Percentiles rank a stretch among this genome's conserved stretches.
Conservation (phyloP, 345 rosid genomes). For the Erucastrum elatum region DNA sequence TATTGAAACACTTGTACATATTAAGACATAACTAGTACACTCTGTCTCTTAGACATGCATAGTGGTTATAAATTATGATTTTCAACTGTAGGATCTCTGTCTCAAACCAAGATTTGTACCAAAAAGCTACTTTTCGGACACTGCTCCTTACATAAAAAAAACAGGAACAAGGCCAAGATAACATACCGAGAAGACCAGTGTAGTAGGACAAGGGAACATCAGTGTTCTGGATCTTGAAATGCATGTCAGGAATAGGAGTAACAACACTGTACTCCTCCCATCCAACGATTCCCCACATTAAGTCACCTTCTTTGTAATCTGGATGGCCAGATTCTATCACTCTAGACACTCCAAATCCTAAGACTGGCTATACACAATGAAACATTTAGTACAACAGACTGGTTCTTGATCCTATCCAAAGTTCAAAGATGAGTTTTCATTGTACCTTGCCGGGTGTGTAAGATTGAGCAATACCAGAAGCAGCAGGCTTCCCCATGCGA, state of each 20-base stretch:
- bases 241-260: slow-evolving; percentile 29
- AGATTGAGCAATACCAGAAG: slow-evolving; percentile 29
- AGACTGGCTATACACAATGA: slow-evolving; percentile 14
- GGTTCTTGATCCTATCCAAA: neutral
- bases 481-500: slow-evolving; percentile 41
- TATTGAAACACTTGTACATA: no score
- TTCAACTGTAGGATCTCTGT: neutral
- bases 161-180: neutral
- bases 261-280: slow-evolving; percentile 70
- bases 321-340: slow-evolving; percentile 58
- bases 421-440: neutral
- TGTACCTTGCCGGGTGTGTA: slow-evolving; percentile 32
- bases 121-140: neutral
- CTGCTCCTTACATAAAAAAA: neutral
- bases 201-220: slow-evolving; percentile 65
- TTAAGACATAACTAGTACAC: neutral
- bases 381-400: neutral
- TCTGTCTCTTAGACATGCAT: neutral
- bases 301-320: slow-evolving; percentile 55
- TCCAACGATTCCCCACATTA: slow-evolving; percentile 57
- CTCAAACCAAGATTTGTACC: neutral
- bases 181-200: slow-evolving; percentile 63
- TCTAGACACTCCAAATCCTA: slow-evolving; percentile 53
- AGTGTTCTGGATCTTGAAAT: slow-evolving; percentile 49
- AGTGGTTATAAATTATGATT: neutral